These are phyloP conservation scores for Gaeumannomyces sp. DNA, from an alignment of 2,329 filamentous ascomycete genomes.

Conservation along the genomic window DNA sequence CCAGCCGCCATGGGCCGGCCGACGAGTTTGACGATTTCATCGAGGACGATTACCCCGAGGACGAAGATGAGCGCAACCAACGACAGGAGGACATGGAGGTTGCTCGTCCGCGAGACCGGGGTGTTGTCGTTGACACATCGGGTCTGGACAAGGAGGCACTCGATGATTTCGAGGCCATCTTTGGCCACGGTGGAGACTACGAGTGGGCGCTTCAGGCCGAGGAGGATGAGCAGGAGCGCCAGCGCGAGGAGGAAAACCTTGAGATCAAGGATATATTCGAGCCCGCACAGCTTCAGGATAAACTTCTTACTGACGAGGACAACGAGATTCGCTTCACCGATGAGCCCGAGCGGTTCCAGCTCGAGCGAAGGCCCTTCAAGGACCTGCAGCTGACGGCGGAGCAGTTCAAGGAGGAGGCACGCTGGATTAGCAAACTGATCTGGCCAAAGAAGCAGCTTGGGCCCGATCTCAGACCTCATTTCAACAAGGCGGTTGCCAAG, in stretches of 20 bases:
- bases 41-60: slow-evolving; percentile 87
- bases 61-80: slow-evolving; percentile 70
- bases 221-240: slow-evolving; percentile 73
- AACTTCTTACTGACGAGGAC: slow-evolving; percentile 91
- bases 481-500: slow-evolving; percentile 82
- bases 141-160: slow-evolving; percentile 88
- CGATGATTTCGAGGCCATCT: slow-evolving; percentile 94
- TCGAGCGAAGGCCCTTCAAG: slow-evolving; percentile 84
- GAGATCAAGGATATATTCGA: slow-evolving; percentile 98
- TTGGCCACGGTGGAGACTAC: slow-evolving; percentile 93
- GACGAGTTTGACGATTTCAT: slow-evolving; percentile 96
- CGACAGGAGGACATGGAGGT: slow-evolving; percentile 85
- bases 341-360: slow-evolving; percentile 88
- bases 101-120: slow-evolving; percentile 67
- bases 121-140: slow-evolving; percentile 68
- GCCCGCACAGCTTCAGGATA: slow-evolving; percentile 88
- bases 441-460: slow-evolving; percentile 79
- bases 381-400: slow-evolving; percentile 74
- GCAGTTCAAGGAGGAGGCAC: slow-evolving; percentile 81
- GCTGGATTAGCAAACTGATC: slow-evolving; percentile 87
- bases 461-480: slow-evolving; percentile 68
- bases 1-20: slow-evolving; percentile 52
- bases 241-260: slow-evolving; percentile 74
- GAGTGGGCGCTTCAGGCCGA: slow-evolving; percentile 89
- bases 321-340: slow-evolving; percentile 84